These are phyloP conservation scores for Talaromyces verruculosus DNA, from an alignment of 2,329 filamentous ascomycete genomes.

Conservation along the genomic window DNA sequence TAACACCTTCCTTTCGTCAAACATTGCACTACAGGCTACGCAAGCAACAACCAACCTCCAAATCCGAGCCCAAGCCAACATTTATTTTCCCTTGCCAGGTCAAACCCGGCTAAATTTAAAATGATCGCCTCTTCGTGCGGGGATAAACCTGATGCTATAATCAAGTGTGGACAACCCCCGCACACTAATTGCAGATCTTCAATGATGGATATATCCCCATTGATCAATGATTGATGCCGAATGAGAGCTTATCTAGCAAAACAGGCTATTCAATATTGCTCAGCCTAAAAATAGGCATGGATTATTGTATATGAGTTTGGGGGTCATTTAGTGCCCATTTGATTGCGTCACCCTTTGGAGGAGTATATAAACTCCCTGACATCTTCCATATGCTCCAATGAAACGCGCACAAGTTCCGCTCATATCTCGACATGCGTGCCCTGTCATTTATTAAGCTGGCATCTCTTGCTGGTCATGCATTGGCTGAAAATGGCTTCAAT, in stretches of 20 bases:
- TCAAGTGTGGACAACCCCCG: neutral
- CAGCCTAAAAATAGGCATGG: neutral
- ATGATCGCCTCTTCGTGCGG: neutral
- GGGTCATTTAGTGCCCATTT: neutral
- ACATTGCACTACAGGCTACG: neutral
- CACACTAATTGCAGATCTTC: neutral
- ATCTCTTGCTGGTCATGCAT: neutral
- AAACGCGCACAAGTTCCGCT: neutral
- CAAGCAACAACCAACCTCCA: neutral
- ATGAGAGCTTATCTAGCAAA: neutral
- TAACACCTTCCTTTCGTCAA: neutral
- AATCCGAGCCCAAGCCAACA: neutral
- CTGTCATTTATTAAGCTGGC: neutral
- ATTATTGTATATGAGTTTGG: neutral
- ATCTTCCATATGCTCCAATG: neutral
- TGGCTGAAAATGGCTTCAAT: slow-evolving; percentile 57
- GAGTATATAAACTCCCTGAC: neutral
- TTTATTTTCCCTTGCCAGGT: neutral
- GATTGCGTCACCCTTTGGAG: neutral
- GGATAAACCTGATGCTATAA: no score
- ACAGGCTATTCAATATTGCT: neutral
- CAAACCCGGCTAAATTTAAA: neutral
- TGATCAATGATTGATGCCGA: neutral
- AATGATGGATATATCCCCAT: neutral
- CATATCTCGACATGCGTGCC: neutral